Evolutionary conservation across 1,284 basidiomycete species (phyloP), one percentile per base, ranked within the genome.

Genomic region (Ustilago tritici): DNA sequence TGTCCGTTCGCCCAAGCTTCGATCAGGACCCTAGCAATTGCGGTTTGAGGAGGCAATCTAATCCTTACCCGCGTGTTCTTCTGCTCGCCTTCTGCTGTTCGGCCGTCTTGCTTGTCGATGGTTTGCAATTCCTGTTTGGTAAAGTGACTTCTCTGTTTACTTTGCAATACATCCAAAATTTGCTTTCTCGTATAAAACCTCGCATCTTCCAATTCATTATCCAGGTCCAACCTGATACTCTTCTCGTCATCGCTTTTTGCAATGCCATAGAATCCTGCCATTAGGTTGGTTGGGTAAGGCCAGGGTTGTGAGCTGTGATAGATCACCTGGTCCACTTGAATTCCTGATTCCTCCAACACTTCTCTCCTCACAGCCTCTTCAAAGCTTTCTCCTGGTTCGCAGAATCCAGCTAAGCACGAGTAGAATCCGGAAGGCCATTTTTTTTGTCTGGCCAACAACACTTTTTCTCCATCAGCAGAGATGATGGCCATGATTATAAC

Each of bases 121-220:
- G 89, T 88, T 80, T 90, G 89, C 71, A 90, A 88, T 71, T 94
- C 92, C n/a, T 88, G 86, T 17, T 86, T 82, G 12, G 88, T 87
- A 60, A 93, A 89, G 43, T 87, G 88, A 10, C 28, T 2, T 88
- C 86, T 4, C 87, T 86, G 76, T 11, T 61, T 60, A 12, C 91
- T 89, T 28, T 88, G 85, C 41, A 97, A 88, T 9, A 93, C 90
- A 0, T 88, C 87, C 5, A 91, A 87, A 31, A 95, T 89, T 79
- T 95, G 91, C 35, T 90, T 89, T 11, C 93, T 91, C 9, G 92
- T 92, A 87, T 92, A 98, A 92, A 93, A 99, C 64, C 90, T 90
- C 0, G 94, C 95, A 82, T 98, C 95, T 84, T 93, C 92, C n/a
- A 99, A 90, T 88, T 99, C 96, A 81, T 97, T 96, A 85, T 98